Evolutionary conservation across 176 grass and related monocot genomes (phyloP).

Genomic region (Carex littledalei): DNA sequence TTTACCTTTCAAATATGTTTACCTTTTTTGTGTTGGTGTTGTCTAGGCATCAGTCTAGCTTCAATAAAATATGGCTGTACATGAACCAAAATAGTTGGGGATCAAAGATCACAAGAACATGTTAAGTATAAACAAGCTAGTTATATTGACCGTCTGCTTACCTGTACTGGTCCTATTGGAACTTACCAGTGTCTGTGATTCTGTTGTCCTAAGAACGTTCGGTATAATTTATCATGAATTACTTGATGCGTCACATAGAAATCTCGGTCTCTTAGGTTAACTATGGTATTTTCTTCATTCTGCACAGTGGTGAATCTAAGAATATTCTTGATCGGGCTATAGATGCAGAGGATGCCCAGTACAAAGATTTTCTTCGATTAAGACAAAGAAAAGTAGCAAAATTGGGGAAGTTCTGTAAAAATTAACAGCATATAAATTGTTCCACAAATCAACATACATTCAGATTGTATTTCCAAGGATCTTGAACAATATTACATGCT

Average conservation of each 20-base stretch:
- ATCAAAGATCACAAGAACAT: background rate
- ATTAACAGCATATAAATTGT: background rate
- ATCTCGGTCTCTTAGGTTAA: background rate
- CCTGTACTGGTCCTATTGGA: background rate
- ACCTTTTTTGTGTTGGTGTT: background rate
- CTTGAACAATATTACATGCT: background rate
- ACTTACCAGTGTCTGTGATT: background rate
- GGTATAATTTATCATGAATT: background rate
- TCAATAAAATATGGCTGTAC: too few relatives aligned
- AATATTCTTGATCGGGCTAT: constrained; percentile 55
- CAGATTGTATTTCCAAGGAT: background rate
- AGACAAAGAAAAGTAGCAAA: background rate
- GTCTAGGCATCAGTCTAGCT: background rate
- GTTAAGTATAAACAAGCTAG: background rate
- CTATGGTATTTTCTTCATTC: background rate
- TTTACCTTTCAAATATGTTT: background rate
- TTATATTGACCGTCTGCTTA: background rate
- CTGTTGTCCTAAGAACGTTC: background rate
- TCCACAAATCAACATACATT: background rate
- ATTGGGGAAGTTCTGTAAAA: background rate
- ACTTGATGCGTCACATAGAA: background rate
- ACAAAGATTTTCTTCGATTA: constrained; percentile 51
- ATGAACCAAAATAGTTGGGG: background rate
- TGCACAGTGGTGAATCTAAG: constrained; percentile 21
- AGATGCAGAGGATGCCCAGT: constrained; percentile 44